Percentiles rank a stretch among this genome's conserved stretches.
Evolutionary conservation across 768 basidiomycete genomes (phyloP).

Genomic region (Leccinum subgranulosum): DNA sequence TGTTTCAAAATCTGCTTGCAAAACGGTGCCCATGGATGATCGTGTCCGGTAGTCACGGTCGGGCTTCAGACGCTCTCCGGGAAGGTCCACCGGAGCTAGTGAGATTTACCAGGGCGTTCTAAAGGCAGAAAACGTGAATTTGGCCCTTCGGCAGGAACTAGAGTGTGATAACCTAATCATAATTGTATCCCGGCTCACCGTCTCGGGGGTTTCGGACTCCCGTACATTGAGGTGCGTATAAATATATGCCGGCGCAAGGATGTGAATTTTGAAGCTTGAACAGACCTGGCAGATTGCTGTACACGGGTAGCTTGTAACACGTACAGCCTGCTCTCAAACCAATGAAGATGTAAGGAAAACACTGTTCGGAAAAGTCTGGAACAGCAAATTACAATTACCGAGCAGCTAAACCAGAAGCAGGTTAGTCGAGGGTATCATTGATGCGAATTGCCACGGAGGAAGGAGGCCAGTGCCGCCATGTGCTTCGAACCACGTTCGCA

Average conservation of each 20-base stretch:
- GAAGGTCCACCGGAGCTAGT: neutral
- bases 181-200: neutral
- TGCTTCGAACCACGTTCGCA: neutral
- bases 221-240: neutral
- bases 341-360: neutral
- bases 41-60: conserved; percentile 3
- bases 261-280: neutral
- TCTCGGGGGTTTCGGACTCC: neutral
- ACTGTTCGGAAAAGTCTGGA: neutral
- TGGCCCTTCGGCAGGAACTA: neutral
- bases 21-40: neutral
- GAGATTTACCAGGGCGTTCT: neutral
- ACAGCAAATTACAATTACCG: neutral
- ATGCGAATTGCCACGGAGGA: neutral
- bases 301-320: neutral
- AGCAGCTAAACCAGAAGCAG: neutral
- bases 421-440: neutral
- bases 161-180: neutral
- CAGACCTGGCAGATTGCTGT: neutral
- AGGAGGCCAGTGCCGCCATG: neutral
- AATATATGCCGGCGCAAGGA: neutral
- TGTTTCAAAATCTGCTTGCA: conserved; percentile 7
- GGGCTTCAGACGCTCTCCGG: neutral
- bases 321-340: neutral
- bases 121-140: neutral